phyloP scores from a whole-genome alignment of 441 rosid genomes.

The Gossypium davidsonii region DNA sequence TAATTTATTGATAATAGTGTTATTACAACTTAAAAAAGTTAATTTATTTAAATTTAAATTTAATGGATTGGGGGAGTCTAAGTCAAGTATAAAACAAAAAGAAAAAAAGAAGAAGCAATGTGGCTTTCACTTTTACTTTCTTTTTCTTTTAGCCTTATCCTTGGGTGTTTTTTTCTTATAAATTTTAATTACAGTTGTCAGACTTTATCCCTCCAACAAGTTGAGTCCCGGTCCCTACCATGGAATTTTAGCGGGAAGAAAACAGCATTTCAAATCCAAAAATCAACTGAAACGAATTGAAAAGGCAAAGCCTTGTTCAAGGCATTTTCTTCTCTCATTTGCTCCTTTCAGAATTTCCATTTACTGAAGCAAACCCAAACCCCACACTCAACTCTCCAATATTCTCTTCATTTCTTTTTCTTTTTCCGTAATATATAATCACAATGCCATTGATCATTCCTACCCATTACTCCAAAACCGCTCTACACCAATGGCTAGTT shows the following conservation, averaged over 20 bases:
- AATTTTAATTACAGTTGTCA: not conserved
- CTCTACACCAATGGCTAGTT: conserved; percentile 9
- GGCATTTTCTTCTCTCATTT: conserved; percentile 11
- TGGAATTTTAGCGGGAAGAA: conserved; percentile 1
- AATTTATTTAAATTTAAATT: no score
- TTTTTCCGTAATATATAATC: not conserved
- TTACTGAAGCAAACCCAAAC: not conserved
- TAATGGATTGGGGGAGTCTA: no score
- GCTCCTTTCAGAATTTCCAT: conserved; percentile 2
- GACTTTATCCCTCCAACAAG: not conserved
- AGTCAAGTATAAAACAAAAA: no score
- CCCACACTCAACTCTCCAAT: not conserved
- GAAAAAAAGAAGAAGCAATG: no score
- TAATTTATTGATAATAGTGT: no score
- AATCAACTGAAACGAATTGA: not conserved
- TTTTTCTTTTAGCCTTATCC: no score
- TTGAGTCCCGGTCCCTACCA: not conserved
- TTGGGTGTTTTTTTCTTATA: no score
- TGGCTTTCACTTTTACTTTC: no score
- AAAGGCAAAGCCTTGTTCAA: conserved; percentile 9
- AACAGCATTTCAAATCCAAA: not conserved
- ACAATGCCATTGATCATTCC: not conserved
- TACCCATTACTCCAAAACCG: not conserved
- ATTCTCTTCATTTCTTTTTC: not conserved
- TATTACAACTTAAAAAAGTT: no score